Evolutionary conservation across 2,329 filamentous ascomycete genomes (phyloP).

Genomic region (Fusarium continuum): DNA sequence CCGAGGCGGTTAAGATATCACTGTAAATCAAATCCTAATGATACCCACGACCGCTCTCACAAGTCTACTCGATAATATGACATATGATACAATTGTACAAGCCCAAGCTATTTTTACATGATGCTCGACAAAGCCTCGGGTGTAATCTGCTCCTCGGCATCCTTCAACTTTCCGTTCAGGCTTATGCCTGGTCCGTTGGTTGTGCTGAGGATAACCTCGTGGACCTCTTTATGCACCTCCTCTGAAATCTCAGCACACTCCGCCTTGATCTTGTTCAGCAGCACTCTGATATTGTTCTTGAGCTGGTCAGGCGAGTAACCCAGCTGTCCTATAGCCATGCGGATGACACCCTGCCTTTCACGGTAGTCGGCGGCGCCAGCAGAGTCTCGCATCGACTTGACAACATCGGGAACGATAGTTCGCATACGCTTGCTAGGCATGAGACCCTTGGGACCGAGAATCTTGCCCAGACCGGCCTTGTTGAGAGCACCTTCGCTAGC

Average conservation of each 20-base stretch:
- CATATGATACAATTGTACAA: conserved; percentile 54
- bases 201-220: conserved; percentile 81
- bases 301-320: conserved; percentile 88
- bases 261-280: conserved; percentile 80
- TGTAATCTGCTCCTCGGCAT: conserved; percentile 65
- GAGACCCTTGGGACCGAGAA: conserved; percentile 87
- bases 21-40: conserved; percentile 38
- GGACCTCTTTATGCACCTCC: conserved; percentile 55
- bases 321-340: conserved; percentile 91
- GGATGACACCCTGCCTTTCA: conserved; percentile 83
- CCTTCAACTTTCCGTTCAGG: conserved; percentile 80
- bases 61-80: conserved; percentile 43
- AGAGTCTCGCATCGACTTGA: conserved; percentile 78
- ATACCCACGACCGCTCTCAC: conserved; percentile 43
- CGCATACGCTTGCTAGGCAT: conserved; percentile 92
- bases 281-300: conserved; percentile 81
- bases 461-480: conserved; percentile 80
- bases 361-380: conserved; percentile 87
- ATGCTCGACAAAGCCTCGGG: conserved; percentile 61
- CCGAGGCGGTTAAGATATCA: conserved; percentile 47
- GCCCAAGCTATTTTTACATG: conserved; percentile 55
- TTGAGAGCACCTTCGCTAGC: conserved; percentile 80
- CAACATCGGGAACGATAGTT: conserved; percentile 86
- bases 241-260: conserved; percentile 77
- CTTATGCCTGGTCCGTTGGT: conserved; percentile 88